Conservation (phyloP, 169 alveolate genomes). For the Plasmodium cynomolgi region DNA sequence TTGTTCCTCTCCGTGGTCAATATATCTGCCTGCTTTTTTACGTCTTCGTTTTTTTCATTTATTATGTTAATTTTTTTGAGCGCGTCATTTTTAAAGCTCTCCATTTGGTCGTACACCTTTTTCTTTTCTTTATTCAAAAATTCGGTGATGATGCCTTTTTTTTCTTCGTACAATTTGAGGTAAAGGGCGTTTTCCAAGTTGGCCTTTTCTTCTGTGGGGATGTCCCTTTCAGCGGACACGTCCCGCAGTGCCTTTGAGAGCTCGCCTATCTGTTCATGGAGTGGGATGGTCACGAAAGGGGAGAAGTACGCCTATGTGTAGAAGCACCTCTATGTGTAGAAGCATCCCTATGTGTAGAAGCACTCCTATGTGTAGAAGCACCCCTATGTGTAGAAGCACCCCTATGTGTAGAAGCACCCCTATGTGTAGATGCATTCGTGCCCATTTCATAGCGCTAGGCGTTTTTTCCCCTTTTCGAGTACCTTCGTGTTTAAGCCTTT, state of each 20-base stretch:
- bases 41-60: conserved; percentile 62
- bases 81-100: conserved; percentile 9
- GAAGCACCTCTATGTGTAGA: not conserved
- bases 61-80: conserved; percentile 33
- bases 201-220: not conserved
- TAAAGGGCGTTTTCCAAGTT: not conserved
- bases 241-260: not conserved
- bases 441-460: not conserved
- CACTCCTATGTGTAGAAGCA: too few relatives aligned
- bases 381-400: too few relatives aligned
- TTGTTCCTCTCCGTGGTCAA: conserved; percentile 26
- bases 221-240: not conserved
- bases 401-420: not conserved
- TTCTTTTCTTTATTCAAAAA: conserved; percentile 38
- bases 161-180: conserved; percentile 31
- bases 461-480: not conserved
- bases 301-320: not conserved
- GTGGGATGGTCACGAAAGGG: not conserved
- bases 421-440: not conserved
- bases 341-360: too few relatives aligned
- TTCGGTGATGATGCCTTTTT: conserved; percentile 4
- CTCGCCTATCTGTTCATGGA: conserved; percentile 25
- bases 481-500: conserved; percentile 26
- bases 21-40: conserved; percentile 39
- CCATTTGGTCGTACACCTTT: conserved; percentile 16